Conservation (phyloP, 1,139 yeast species). For the Nakaseomyces delphensis region DNA sequence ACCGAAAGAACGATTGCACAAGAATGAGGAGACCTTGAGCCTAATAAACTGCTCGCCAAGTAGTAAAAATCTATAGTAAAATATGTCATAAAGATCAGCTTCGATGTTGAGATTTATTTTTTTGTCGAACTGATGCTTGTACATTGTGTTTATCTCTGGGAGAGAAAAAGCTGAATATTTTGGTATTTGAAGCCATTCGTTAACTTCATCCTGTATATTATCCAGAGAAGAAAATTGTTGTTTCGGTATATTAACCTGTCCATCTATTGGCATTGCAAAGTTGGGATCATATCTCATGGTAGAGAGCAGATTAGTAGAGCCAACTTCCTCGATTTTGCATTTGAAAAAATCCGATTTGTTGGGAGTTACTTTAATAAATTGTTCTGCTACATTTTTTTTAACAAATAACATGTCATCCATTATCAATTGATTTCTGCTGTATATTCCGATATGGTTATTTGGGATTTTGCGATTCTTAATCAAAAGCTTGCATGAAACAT, state of each 20-base stretch:
- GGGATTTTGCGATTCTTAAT: too few species aligned
- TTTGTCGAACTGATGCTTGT: not conserved
- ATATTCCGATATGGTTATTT: too few species aligned
- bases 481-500: too few species aligned
- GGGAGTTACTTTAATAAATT: not conserved
- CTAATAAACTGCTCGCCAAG: conserved; percentile 58
- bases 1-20: conserved; percentile 44
- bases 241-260: not conserved
- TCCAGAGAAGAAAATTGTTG: not conserved
- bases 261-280: conserved; percentile 19
- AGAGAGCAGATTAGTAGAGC: conserved; percentile 41
- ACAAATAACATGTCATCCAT: too few species aligned
- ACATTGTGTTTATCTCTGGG: not conserved
- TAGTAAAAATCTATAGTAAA: conserved; percentile 44
- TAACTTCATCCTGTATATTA: not conserved
- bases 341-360: not conserved
- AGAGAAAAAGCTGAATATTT: not conserved
- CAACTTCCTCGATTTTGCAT: not conserved
- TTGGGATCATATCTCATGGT: conserved; percentile 68
- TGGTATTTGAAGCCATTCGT: not conserved
- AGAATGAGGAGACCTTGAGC: conserved; percentile 43
- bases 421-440: too few species aligned
- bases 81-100: conserved; percentile 10
- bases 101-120: conserved; percentile 7
- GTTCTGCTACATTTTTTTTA: not conserved